Evolutionary conservation across 495 filamentous ascomycete genomes (phyloP).

Genomic region (Hyaloscypha variabilis): DNA sequence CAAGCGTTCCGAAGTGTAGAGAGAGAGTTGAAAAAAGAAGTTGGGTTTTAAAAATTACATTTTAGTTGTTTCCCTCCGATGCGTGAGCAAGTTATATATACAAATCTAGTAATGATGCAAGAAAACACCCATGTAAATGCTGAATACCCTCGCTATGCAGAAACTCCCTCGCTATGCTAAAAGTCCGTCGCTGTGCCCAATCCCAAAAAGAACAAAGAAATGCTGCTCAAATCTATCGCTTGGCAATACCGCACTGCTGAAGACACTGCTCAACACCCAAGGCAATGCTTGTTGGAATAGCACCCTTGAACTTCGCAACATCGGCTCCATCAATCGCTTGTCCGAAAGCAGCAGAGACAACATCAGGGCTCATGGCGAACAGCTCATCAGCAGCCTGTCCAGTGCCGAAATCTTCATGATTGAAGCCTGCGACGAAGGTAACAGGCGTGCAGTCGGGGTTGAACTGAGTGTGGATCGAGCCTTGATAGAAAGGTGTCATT

Average conservation of each 20-base stretch:
- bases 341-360: constrained; percentile 38
- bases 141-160: not conserved
- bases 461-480: constrained; percentile 48
- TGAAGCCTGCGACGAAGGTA: constrained; percentile 44
- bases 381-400: constrained; percentile 34
- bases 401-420: constrained; percentile 44
- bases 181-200: not conserved
- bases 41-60: not conserved
- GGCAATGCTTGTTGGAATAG: constrained; percentile 39
- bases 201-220: not conserved
- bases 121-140: constrained; percentile 1
- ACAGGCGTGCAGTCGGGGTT: constrained; percentile 46
- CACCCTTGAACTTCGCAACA: constrained; percentile 37
- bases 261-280: constrained; percentile 30
- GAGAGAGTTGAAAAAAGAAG: no score
- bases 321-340: constrained; percentile 37
- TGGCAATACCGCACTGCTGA: constrained; percentile 21
- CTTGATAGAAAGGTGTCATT: constrained; percentile 47
- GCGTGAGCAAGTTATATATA: not conserved
- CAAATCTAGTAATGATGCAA: not conserved
- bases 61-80: not conserved
- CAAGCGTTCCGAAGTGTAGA: no score
- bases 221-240: not conserved
- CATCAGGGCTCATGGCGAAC: constrained; percentile 38
- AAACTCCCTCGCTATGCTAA: not conserved